These are phyloP conservation scores for Fusarium sacchari DNA, from an alignment of 2,329 filamentous ascomycete species.

Conservation along the genomic window DNA sequence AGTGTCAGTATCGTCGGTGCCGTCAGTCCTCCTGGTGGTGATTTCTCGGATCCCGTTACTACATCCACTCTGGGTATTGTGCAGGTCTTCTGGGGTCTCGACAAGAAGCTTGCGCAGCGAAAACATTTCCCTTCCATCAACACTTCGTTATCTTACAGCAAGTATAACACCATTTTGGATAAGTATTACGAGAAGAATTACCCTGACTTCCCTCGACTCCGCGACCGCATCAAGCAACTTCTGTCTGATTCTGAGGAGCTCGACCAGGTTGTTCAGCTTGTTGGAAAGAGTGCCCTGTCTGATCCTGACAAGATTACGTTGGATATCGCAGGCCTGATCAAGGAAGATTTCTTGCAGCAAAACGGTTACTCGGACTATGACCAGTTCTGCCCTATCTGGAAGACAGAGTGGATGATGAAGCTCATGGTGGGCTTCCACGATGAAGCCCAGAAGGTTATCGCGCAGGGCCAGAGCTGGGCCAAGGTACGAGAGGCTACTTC, in stretches of 20 bases:
- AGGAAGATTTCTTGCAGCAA: slow-evolving; percentile 99
- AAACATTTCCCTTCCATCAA: slow-evolving; percentile 99
- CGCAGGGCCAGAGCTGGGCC: slow-evolving; percentile 89
- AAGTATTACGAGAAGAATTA: slow-evolving; percentile 94
- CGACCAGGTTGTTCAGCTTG: slow-evolving; percentile 97
- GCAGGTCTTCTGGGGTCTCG: slow-evolving; percentile 99
- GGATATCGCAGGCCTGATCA: slow-evolving; percentile 89
- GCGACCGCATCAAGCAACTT: slow-evolving; percentile 92
- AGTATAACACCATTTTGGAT: slow-evolving; percentile 90
- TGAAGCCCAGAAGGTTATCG: slow-evolving; percentile 93
- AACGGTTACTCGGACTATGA: slow-evolving; percentile 99
- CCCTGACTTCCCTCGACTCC: slow-evolving; percentile 91
- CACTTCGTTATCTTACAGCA: slow-evolving; percentile 93
- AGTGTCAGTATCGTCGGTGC: slow-evolving; percentile 98
- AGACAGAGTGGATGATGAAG: slow-evolving; percentile 99
- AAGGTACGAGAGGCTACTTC: slow-evolving; percentile 92
- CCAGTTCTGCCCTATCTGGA: slow-evolving; percentile 99
- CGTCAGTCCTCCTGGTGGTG: slow-evolving; percentile 96
- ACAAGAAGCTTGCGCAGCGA: slow-evolving; percentile 98
- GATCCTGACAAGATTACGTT: slow-evolving; percentile 98
- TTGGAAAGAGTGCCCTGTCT: slow-evolving; percentile 95
- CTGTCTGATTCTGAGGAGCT: slow-evolving; percentile 95
- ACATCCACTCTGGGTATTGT: slow-evolving; percentile 94
- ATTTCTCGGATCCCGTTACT: slow-evolving; percentile 98
- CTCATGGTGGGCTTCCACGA: slow-evolving; percentile 98